A percentile compares a stretch with the other conserved stretches of the same genome.
phyloP scores from a whole-genome alignment of 176 grass and related monocot genomes.

The Alopecurus myosuroides region DNA sequence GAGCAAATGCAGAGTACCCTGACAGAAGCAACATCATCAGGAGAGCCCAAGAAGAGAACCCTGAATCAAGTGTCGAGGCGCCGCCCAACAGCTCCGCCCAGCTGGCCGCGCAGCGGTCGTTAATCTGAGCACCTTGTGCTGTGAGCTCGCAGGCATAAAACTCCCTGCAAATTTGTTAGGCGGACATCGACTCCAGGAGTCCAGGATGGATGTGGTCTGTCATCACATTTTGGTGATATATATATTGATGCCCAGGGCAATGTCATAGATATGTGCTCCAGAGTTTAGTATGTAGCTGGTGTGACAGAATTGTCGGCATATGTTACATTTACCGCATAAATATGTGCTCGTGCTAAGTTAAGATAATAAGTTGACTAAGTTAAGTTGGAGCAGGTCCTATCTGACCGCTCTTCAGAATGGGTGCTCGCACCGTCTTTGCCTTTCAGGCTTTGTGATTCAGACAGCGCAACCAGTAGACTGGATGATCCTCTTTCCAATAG shows the following conservation, averaged over 20 bases:
- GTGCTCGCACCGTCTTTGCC: neutral
- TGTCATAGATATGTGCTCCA: neutral
- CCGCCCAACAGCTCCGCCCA: neutral
- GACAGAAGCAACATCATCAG: neutral
- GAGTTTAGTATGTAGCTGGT: neutral
- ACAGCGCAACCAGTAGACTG: neutral
- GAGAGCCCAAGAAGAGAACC: too few relatives aligned
- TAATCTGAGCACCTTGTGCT: neutral
- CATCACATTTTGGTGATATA: slow-evolving; percentile 15
- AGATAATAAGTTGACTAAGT: too few relatives aligned
- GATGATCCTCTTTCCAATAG: neutral
- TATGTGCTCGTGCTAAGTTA: neutral
- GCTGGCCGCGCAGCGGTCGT: neutral
- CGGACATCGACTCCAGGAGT: neutral
- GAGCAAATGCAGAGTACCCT: neutral
- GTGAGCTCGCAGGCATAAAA: neutral
- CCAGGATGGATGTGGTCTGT: neutral
- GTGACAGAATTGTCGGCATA: neutral
- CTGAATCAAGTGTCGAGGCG: neutral
- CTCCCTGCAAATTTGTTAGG: neutral
- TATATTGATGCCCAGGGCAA: neutral
- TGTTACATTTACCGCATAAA: neutral
- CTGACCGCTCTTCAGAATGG: neutral
- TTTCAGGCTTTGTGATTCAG: neutral
- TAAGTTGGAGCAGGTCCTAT: neutral